Conservation (phyloP, 495 filamentous ascomycete species). For the Penicillium alfredii region DNA sequence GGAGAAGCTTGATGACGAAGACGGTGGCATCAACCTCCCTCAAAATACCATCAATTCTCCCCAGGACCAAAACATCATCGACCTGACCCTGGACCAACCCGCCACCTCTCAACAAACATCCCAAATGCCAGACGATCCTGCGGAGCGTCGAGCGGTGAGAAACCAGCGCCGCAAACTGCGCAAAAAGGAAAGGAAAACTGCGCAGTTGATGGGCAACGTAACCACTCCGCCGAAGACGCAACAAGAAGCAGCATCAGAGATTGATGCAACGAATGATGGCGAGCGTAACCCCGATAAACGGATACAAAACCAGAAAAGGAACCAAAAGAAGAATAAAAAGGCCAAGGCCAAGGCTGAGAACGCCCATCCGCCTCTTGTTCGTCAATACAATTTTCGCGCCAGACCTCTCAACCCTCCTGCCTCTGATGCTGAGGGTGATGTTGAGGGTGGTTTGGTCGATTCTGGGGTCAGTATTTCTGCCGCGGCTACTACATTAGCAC, state of each 20-base stretch:
- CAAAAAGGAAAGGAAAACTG: slow-evolving; percentile 18
- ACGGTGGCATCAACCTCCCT: slow-evolving; percentile 14
- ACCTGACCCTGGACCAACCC: background rate
- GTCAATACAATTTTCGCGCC: too few relatives aligned
- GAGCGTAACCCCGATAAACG: too few relatives aligned
- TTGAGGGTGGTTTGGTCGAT: too few relatives aligned
- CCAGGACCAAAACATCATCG: too few relatives aligned
- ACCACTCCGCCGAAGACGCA: background rate
- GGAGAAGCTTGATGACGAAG: slow-evolving; percentile 8
- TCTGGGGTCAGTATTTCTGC: too few relatives aligned
- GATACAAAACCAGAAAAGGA: too few relatives aligned
- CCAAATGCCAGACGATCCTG: background rate
- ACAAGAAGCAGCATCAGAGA: background rate
- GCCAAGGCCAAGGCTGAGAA: too few relatives aligned
- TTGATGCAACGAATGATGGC: background rate
- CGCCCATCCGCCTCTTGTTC: too few relatives aligned
- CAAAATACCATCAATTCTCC: background rate
- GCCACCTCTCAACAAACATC: background rate
- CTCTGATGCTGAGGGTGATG: too few relatives aligned
- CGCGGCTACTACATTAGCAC: background rate
- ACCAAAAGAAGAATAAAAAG: too few relatives aligned
- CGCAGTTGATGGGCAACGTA: background rate
- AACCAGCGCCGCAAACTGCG: slow-evolving; percentile 6
- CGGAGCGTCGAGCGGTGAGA: background rate
- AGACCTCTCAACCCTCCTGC: too few relatives aligned